These are phyloP conservation scores for Lumnitzera littorea DNA, from an alignment of 345 rosid species.

Conservation along the genomic window DNA sequence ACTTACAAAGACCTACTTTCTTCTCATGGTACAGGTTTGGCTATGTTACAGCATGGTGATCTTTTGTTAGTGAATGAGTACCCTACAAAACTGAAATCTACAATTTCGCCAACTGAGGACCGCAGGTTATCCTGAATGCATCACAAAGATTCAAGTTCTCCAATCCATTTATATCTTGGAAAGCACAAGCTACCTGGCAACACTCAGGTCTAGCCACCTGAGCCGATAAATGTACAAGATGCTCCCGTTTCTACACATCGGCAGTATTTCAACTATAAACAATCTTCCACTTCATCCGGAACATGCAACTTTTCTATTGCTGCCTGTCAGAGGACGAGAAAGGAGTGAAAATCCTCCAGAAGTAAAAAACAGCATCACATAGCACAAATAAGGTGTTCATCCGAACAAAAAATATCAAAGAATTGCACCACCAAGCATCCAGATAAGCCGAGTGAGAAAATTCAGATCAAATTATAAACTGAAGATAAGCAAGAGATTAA, in stretches of 20 bases:
- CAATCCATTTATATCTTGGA: constrained; percentile 11
- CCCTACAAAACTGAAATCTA: no score
- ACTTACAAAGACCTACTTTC: no score
- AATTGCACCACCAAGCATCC: no score
- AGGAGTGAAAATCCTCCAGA: not conserved
- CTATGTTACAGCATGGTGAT: no score
- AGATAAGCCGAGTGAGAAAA: no score
- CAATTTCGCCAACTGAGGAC: no score
- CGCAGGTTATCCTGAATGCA: no score
- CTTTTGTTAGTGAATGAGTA: no score
- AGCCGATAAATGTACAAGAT: constrained; percentile 13
- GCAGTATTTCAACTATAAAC: constrained; percentile 20
- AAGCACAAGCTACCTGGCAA: constrained; percentile 43
- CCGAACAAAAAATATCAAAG: not conserved
- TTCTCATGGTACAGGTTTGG: no score
- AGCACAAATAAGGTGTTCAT: not conserved
- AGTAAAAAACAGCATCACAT: not conserved
- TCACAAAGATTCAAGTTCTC: no score
- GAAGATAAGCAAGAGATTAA: no score
- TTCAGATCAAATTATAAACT: no score
- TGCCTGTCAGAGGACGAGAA: constrained; percentile 48
- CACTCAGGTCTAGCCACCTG: constrained; percentile 13
- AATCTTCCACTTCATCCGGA: constrained; percentile 85
- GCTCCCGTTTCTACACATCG: constrained; percentile 6
- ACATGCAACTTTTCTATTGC: constrained; percentile 95